These are phyloP conservation scores for Xylariaceae sp. DNA, from an alignment of 2,329 filamentous ascomycete genomes.

Conservation along the genomic window DNA sequence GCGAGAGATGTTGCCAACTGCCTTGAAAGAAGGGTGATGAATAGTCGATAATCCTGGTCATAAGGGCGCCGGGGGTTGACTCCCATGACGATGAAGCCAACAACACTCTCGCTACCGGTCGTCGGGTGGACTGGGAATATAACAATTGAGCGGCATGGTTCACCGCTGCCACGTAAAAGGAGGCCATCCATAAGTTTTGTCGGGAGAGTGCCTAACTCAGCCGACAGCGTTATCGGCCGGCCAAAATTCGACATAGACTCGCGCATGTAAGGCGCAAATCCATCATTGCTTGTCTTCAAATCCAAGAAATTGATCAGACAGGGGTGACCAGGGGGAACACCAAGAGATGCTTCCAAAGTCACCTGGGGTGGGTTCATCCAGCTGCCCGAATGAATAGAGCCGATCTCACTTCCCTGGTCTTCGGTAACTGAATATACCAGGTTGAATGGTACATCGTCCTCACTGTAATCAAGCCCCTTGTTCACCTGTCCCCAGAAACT, in stretches of 20 bases:
- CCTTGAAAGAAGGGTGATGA: constrained; percentile 67
- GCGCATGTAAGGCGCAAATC: constrained; percentile 70
- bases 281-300: constrained; percentile 61
- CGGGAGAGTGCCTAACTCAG: constrained; percentile 62
- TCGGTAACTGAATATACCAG: constrained; percentile 71
- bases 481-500: constrained; percentile 69
- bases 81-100: constrained; percentile 75
- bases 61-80: constrained; percentile 74
- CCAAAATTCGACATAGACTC: constrained; percentile 64
- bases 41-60: constrained; percentile 74
- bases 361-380: constrained; percentile 57
- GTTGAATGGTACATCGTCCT: constrained; percentile 69
- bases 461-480: constrained; percentile 65
- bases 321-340: constrained; percentile 59
- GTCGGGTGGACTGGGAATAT: constrained; percentile 76
- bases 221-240: constrained; percentile 61
- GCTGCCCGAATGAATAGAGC: constrained; percentile 65
- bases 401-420: constrained; percentile 64
- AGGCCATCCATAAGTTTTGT: constrained; percentile 59
- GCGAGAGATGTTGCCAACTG: constrained; percentile 76
- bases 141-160: constrained; percentile 64
- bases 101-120: constrained; percentile 61
- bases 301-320: constrained; percentile 60
- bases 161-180: constrained; percentile 64
- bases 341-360: constrained; percentile 66